phyloP scores from a whole-genome alignment of 345 rosid species.

The Populus davidiana region DNA sequence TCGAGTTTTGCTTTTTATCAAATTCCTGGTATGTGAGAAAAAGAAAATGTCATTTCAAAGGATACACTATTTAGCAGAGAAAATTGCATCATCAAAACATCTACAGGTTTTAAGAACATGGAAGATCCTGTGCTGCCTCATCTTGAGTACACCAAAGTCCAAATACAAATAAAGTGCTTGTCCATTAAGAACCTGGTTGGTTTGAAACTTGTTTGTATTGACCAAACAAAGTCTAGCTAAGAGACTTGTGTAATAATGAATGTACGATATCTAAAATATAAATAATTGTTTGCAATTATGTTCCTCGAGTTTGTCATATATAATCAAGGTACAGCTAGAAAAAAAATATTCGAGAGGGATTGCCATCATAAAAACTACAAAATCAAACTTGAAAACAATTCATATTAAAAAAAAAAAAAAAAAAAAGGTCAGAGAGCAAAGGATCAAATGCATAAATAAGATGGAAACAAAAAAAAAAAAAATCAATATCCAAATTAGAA shows the following conservation, averaged over 20 bases:
- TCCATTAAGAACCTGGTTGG: not conserved
- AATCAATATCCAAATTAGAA: not conserved
- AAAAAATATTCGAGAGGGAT: not conserved
- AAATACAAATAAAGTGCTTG: not conserved
- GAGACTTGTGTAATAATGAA: slow-evolving; percentile 4
- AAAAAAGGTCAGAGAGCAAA: not conserved
- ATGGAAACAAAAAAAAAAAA: not conserved
- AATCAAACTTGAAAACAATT: not conserved
- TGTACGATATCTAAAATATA: not conserved
- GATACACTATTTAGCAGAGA: not conserved
- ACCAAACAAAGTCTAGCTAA: slow-evolving; percentile 4
- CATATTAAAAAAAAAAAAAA: too few species aligned
- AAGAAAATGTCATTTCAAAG: not conserved
- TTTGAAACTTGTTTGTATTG: not conserved
- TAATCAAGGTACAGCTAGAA: not conserved
- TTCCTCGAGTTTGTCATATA: not conserved
- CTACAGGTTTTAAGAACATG: not conserved
- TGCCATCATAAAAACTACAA: not conserved
- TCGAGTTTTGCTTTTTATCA: not conserved
- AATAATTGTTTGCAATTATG: not conserved
- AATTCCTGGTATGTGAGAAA: not conserved
- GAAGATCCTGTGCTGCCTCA: not conserved
- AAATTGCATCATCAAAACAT: not conserved
- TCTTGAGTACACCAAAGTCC: not conserved
- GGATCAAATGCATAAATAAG: not conserved